Evolutionary conservation across 2,329 filamentous ascomycete species (phyloP).

Genomic region (Fusarium albosuccineum): DNA sequence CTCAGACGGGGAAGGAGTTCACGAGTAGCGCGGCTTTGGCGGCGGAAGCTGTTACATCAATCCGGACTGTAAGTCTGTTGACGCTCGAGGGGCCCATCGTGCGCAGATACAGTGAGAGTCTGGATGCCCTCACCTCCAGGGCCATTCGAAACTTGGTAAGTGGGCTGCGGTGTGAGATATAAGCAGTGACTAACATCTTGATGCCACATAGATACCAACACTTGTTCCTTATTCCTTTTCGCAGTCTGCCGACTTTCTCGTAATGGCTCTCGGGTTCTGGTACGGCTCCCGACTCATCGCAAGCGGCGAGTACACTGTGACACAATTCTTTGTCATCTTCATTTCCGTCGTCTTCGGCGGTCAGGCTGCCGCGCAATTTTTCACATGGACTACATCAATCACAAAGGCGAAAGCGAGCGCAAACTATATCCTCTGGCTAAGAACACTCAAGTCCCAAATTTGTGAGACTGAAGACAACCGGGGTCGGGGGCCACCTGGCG

Average conservation of each 20-base stretch:
- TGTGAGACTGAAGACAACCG: conserved; percentile 43
- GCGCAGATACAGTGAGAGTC: conserved; percentile 40
- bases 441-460: conserved; percentile 53
- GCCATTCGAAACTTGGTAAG: conserved; percentile 5
- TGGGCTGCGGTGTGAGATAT: neutral
- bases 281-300: conserved; percentile 52
- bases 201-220: neutral
- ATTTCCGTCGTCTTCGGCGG: conserved; percentile 46
- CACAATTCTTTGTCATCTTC: conserved; percentile 61
- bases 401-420: conserved; percentile 61
- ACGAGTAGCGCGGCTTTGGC: conserved; percentile 53
- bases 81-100: conserved; percentile 51
- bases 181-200: neutral
- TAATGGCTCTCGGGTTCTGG: conserved; percentile 56
- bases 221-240: conserved; percentile 45
- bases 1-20: conserved; percentile 45
- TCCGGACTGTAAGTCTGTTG: conserved; percentile 55
- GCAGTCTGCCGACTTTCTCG: conserved; percentile 48
- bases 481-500: conserved; percentile 44
- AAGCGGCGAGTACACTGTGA: conserved; percentile 62
- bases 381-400: conserved; percentile 50
- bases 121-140: conserved; percentile 41
- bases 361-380: conserved; percentile 11
- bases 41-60: conserved; percentile 54
- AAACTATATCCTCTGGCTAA: conserved; percentile 62